Evolutionary conservation across 352 stramenopile genomes (phyloP).

Genomic region (Globisporangium nunn): DNA sequence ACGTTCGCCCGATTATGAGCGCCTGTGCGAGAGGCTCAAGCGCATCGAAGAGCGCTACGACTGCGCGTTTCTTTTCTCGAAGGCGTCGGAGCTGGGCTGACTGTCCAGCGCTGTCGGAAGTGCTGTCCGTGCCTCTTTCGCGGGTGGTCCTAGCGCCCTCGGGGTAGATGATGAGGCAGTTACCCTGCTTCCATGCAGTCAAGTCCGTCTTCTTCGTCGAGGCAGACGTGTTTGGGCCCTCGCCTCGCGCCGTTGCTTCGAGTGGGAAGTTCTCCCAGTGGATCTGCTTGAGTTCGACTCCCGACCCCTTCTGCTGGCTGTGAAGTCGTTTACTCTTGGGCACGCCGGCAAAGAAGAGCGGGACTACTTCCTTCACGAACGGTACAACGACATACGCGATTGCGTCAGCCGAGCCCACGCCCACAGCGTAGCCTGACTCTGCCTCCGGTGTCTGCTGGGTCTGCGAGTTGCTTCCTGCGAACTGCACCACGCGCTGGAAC

Average conservation of each 20-base stretch:
- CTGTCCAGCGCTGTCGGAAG: not conserved
- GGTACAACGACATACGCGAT: slow-evolving; percentile 8
- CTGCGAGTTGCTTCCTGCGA: slow-evolving; percentile 1
- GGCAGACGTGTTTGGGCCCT: too few relatives aligned
- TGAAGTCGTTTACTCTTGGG: not conserved
- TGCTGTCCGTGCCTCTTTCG: not conserved
- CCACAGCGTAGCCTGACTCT: not conserved
- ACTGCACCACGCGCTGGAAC: slow-evolving; percentile 28
- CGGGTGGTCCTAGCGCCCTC: not conserved
- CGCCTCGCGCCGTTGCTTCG: not conserved
- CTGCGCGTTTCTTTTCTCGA: slow-evolving; percentile 3
- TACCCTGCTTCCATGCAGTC: slow-evolving; percentile 20
- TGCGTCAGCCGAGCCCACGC: slow-evolving; percentile 1
- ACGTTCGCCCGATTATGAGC: slow-evolving; percentile 12
- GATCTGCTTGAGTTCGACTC: slow-evolving; percentile 9
- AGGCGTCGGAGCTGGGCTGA: not conserved
- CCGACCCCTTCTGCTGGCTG: slow-evolving; percentile 1
- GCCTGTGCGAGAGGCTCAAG: slow-evolving; percentile 23
- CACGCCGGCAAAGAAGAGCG: slow-evolving; percentile 5
- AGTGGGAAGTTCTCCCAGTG: slow-evolving; percentile 10
- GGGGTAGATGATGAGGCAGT: slow-evolving; percentile 30
- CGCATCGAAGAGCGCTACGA: slow-evolving; percentile 19
- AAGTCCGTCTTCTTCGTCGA: slow-evolving; percentile 4
- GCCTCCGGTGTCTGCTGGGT: not conserved
- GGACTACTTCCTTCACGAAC: slow-evolving; percentile 8